Base-by-base conservation (phyloP, 2,329 filamentous ascomycete species). In the Trichoderma aggressivum region DNA sequence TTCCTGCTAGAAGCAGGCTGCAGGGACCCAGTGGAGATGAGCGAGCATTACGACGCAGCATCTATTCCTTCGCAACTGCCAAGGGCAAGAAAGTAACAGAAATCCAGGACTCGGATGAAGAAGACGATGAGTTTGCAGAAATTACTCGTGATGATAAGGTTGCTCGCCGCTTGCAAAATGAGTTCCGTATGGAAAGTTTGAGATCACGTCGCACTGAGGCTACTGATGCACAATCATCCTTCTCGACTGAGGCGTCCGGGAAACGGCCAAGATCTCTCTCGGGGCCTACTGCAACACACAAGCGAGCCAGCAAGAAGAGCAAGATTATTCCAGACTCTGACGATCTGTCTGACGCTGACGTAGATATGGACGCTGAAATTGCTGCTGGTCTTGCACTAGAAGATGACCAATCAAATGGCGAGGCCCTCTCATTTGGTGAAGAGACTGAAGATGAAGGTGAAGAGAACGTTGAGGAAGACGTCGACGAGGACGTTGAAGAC, bases 51-150 rank as follows among this genome's bases (percentile, higher is more conserved):
- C 76, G 78, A 18, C 76, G 75, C 10, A 89, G 85, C 79, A 80
- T 85, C 63, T 86, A 83, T 72, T 82, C 86, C 2, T 78, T 88
- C 47, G 71, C 81, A 81, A 86, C 73, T 77, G 81, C 67, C 86
- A 87, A 79, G 79, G 83, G 62, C 72, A 82, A 69, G 77, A 82
- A 24, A 53, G 26, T 36, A 11, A 69, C 50, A 3, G 80, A 84
- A 79, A 86, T 72, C 77, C 79, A 82, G 2, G 81, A 84, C 11
- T 81, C 80, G 1, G 80, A 82, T n/a, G 78, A 70, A 21, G 58
- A 81, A 0, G 81, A 83, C 0, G 77, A 77, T 34, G 75, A 76
- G 3, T 71, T 76, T 58, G 74, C 72, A 2, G 76, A 77, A 24
- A 47, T 73, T 7, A 77, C 75, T 12, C 73, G 74, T 16, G 78